Base-by-base conservation (phyloP, 345 rosid species). In the Citrus cavaleriei region DNA sequence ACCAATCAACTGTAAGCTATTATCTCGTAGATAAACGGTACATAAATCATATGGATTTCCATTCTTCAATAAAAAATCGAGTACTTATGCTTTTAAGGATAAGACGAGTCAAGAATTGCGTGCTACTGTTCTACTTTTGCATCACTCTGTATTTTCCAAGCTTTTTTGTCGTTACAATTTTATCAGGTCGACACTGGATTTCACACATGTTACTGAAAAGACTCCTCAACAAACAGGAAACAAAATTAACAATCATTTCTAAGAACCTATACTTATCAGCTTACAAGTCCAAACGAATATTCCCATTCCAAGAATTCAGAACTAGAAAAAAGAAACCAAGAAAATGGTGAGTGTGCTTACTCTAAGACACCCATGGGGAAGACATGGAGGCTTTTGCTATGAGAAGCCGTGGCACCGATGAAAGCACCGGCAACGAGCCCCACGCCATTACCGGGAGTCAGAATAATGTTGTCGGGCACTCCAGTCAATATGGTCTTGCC, bases 401-500 rank as follows among this genome's bases (percentile, higher is more conserved):
- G 76, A 21, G 93, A 80, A 79, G 97, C 90, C 0, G 95, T 81
- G 34, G 97, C 99, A 74, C 99, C 99, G 21, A 96, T 88, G 78
- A 93, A 96, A 30, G 97, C 87, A 58, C 99, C 98, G 24, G 92
- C 80, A 65, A 83, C 87, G 21, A 85, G 92, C 19, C 93, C 98
- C 13, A 80, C 80, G 49, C 97, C 91, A 0, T 94, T 81, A 0
- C 89, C 92, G 4, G 97, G 92, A 58, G 95, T 96, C 78, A 96
- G 81, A 21, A 91, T 78, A 25, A 96, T 85, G 86, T 91, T 96
- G 69, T 90, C 94, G 2, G 99, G 95, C 58, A 96, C 92, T 73
- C 98, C 97, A 6, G 90, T 96, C 21, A 96, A 80, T 10, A 96
- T 86, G 69, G 97, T 93, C 89, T 94, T 96, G 62, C 99, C 98